Conservation (phyloP, 805 yeast species). For the Candida verbasci region DNA sequence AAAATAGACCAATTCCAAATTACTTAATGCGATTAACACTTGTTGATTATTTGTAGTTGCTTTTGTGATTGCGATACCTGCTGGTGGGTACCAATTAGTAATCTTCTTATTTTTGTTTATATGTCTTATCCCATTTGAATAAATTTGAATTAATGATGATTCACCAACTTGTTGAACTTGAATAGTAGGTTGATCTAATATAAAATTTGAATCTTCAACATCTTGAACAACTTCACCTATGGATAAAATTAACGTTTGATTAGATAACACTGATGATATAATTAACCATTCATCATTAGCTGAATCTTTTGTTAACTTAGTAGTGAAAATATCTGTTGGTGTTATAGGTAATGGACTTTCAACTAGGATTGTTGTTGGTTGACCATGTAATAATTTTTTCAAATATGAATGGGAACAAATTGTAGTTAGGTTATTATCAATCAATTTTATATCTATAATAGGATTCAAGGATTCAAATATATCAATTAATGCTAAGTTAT, state of each 20-base stretch:
- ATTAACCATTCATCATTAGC: conserved; percentile 59
- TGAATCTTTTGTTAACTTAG: conserved; percentile 44
- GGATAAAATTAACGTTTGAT: conserved; percentile 66
- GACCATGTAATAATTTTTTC: conserved; percentile 51
- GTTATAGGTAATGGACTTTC: conserved; percentile 68
- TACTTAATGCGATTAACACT: conserved; percentile 65
- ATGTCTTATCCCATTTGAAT: conserved; percentile 65
- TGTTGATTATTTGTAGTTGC: conserved; percentile 66
- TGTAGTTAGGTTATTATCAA: conserved; percentile 16
- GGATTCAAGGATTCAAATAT: conserved; percentile 52
- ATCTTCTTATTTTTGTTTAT: conserved; percentile 28
- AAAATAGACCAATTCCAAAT: conserved; percentile 74
- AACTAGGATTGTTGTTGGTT: conserved; percentile 59
- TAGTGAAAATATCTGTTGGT: conserved; percentile 61
- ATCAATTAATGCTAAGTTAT: conserved; percentile 58
- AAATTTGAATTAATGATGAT: conserved; percentile 65
- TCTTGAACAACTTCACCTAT: conserved; percentile 81
- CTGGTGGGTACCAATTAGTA: conserved; percentile 79
- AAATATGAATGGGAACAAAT: conserved; percentile 43
- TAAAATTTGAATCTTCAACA: conserved; percentile 62
- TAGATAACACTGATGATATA: conserved; percentile 50
- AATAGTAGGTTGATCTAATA: conserved; percentile 54
- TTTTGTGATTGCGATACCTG: conserved; percentile 58
- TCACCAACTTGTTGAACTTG: conserved; percentile 65
- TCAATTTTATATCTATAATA: conserved; percentile 20